Evolutionary conservation across 306 rosid genomes (phyloP), one percentile per base, ranked within the genome.

Genomic region (Echinosophora koreensis): DNA sequence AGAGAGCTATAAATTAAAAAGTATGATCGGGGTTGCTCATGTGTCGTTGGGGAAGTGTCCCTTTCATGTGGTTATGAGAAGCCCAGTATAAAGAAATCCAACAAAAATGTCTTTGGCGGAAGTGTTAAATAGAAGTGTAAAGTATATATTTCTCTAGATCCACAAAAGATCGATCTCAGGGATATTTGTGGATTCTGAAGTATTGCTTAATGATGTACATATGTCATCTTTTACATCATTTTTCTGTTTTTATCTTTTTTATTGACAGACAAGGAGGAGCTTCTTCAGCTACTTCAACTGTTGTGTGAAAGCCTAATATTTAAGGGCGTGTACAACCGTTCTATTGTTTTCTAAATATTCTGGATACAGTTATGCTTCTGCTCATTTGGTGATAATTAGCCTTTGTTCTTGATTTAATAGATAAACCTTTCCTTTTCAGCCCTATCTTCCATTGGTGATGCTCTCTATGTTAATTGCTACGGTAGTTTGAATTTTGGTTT

Each of bases 261-360:
- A 17, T 14, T 59, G 58, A 15, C 89, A 92, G 97, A 47, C 86
- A 46, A 87, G 94, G 86, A 86, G 88, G 85, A 88, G 94, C 76
- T 84, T 94, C 80, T 78, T 95, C 85, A 86, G 98, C 84, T 95
- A 83, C 85, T 95, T 95, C 93, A 94, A 85, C 83, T 95, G 98
- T 69, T 95, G 97, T 55, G 91, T 84, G 83, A 95, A 86, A 77
- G 96, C 93, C 30, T 85, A 44, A 75, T 52, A 52, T 5, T 57
- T 11, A 65, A 47, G 55, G 51, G 72, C 58, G 56, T n/a, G 76
- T 55, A 62, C 61, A 41, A 60, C 59, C 44, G 32, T 61, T 14
- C 16, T 27, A 11, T 6, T 46, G 28, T 69, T 65, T 70, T 74
- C 73, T 69, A 17, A 78, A 69, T 80, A 60, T 81, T 78, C 57